Evolutionary conservation across 139 green algal genomes (phyloP).

Genomic region (Chlorella sorokiniana): DNA sequence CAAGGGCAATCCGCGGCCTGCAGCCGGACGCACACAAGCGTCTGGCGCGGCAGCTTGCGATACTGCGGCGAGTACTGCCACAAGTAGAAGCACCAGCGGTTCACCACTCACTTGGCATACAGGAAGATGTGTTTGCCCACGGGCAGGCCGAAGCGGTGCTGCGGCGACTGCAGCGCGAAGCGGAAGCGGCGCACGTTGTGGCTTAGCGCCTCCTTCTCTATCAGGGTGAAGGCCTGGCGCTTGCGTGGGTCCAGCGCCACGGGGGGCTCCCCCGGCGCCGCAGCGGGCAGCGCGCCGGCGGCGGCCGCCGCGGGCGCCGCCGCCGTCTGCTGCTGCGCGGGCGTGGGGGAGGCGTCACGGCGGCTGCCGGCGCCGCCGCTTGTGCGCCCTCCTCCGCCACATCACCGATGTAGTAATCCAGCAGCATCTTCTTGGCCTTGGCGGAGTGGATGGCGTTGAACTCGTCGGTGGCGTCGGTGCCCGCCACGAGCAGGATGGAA

Average conservation of each 20-base stretch:
- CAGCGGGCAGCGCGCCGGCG: neutral
- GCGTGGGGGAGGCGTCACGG: neutral
- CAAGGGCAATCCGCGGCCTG: too few species aligned
- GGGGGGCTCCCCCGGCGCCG: slow-evolving; percentile 7
- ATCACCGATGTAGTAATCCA: slow-evolving; percentile 81
- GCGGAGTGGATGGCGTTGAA: slow-evolving; percentile 89
- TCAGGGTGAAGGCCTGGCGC: slow-evolving; percentile 79
- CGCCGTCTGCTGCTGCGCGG: neutral
- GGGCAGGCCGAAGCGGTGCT: slow-evolving; percentile 93
- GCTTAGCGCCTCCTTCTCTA: slow-evolving; percentile 78
- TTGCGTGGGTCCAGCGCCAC: slow-evolving; percentile 84
- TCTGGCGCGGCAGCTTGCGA: too few species aligned
- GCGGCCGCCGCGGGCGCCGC: neutral
- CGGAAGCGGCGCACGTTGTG: slow-evolving; percentile 90
- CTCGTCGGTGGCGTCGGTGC: slow-evolving; percentile 82
- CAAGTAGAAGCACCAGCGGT: too few species aligned
- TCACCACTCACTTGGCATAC: slow-evolving; percentile 64
- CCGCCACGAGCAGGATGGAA: slow-evolving; percentile 81
- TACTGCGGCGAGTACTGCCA: too few species aligned
- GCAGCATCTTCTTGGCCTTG: slow-evolving; percentile 86
- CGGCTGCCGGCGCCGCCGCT: slow-evolving; percentile 25
- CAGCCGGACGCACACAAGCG: too few species aligned
- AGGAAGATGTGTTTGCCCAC: slow-evolving; percentile 95
- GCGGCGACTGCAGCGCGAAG: slow-evolving; percentile 86
- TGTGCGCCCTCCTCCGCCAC: slow-evolving; percentile 5